Conservation (phyloP, 2,329 filamentous ascomycete genomes). For the Fusarium sp. region DNA sequence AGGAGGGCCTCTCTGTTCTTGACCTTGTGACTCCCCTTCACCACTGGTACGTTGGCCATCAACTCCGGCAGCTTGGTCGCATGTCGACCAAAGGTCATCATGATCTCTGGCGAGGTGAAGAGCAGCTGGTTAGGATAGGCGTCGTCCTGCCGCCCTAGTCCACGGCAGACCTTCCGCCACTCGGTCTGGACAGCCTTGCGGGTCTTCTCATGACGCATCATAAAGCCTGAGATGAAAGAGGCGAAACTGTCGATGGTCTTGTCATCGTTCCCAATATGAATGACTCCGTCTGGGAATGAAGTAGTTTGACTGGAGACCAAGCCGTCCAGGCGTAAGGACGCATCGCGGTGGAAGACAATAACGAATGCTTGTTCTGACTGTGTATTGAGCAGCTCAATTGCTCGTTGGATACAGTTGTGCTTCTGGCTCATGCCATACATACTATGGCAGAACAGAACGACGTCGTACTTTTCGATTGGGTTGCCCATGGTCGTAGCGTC, state of each 20-base stretch:
- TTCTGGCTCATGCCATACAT: slow-evolving; percentile 68
- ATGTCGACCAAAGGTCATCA: slow-evolving; percentile 60
- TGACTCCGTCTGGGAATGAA: slow-evolving; percentile 56
- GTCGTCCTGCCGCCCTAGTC: slow-evolving; percentile 53
- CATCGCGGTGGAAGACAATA: slow-evolving; percentile 64
- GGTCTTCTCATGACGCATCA: slow-evolving; percentile 44
- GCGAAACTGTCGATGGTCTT: slow-evolving; percentile 60
- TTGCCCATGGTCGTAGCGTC: slow-evolving; percentile 35
- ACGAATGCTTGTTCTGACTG: slow-evolving; percentile 54
- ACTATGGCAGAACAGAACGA: slow-evolving; percentile 70
- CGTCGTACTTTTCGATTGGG: slow-evolving; percentile 56
- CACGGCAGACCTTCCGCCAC: slow-evolving; percentile 64
- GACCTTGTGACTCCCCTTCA: slow-evolving; percentile 44
- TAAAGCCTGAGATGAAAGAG: slow-evolving; percentile 60
- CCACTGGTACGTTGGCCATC: slow-evolving; percentile 51
- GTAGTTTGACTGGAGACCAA: slow-evolving; percentile 59
- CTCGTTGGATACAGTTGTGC: slow-evolving; percentile 54
- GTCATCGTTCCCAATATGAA: slow-evolving; percentile 57
- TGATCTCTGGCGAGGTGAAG: slow-evolving; percentile 60
- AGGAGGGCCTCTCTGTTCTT: slow-evolving; percentile 63
- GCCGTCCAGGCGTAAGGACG: slow-evolving; percentile 53
- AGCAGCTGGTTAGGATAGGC: slow-evolving; percentile 50
- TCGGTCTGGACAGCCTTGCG: slow-evolving; percentile 47
- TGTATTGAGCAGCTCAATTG: slow-evolving; percentile 58
- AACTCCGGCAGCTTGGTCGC: slow-evolving; percentile 56